A percentile compares a stretch with the other conserved stretches of the same genome.
These are phyloP conservation scores for Gnomoniopsis smithogilvyi DNA, from an alignment of 2,329 filamentous ascomycete genomes.

Conservation along the genomic window DNA sequence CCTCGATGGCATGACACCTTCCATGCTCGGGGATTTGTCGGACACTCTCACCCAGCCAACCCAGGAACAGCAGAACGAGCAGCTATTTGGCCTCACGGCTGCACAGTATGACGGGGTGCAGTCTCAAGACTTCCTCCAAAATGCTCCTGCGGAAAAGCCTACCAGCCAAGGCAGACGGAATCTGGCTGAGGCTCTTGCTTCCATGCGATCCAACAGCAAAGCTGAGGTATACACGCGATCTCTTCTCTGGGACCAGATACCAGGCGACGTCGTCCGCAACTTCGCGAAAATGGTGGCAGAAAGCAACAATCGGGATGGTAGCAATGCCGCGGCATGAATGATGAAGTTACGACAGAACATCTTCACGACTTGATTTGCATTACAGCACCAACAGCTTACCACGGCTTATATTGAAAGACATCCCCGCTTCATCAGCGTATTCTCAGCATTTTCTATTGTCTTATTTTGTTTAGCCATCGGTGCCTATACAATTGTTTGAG, in stretches of 20 bases:
- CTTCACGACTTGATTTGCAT: conserved; percentile 19
- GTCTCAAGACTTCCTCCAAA: conserved; percentile 68
- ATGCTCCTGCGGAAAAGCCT: conserved; percentile 45
- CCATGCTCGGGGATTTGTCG: conserved; percentile 64
- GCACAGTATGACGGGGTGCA: conserved; percentile 86
- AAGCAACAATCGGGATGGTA: conserved; percentile 49
- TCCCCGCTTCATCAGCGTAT: conserved; percentile 22
- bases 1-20: conserved; percentile 51
- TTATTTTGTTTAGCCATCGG: conserved; percentile 19
- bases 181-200: conserved; percentile 75
- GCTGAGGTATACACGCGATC: conserved; percentile 92
- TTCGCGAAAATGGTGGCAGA: conserved; percentile 90
- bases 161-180: conserved; percentile 67
- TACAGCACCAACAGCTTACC: conserved; percentile 15
- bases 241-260: conserved; percentile 91
- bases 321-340: conserved; percentile 36
- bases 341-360: conserved; percentile 24
- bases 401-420: conserved; percentile 18
- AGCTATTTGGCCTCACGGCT: conserved; percentile 81
- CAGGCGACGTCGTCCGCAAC: conserved; percentile 83
- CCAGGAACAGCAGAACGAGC: conserved; percentile 82
- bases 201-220: conserved; percentile 71
- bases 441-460: conserved; percentile 10
- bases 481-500: conserved; percentile 16
- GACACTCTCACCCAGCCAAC: conserved; percentile 70